Evolutionary conservation across 805 yeast genomes (phyloP), one percentile per base, ranked within the genome.

Genomic region (Starmerella asiatica): DNA sequence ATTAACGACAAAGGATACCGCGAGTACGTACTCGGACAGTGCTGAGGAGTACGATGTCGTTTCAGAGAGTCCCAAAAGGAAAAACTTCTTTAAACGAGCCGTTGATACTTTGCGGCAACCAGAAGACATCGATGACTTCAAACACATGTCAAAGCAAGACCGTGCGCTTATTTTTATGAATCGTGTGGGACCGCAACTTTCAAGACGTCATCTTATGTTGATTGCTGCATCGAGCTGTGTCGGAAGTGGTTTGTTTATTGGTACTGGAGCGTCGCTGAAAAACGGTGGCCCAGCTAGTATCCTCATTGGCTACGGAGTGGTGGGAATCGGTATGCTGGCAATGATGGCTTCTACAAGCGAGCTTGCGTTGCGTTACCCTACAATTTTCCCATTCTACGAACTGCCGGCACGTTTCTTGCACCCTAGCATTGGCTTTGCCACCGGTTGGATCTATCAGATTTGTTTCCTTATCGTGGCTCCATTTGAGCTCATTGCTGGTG

Each of bases 221-320:
- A 73, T 76, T 54, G 79, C 88, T 48, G 72, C 81, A 49, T 91
- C 88, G 50, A 88, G 88, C 50, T 80, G 86, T 47, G 72, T 75
- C 37, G 83, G 83, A 51, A 74, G 81, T 1, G 81, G 83, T 56
- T 59, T 76, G 42, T 69, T 76, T 44, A 75, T 76, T 39, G 82
- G 83, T 52, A 66, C 73, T 16, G 79, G 79, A 35, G 52, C 60
- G 19, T 68, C 76, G 1, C 62, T 76, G 45, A 50, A 55, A 23
- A 56, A 59, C 15, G 76, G 78, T 47, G 84, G 84, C 23, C 81
- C 83, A 4, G 79, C 69, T 14, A 69, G 69, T 38, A 45, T 70
- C 30, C 59, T 77, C 34, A 64, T 76, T 31, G 73, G 80, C 24
- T 73, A 69, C 52, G 61, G 68, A 21, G 54, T 73, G 34, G 71